Base-by-base conservation (phyloP, 805 yeast genomes). In the Jamesozyma rosinii region DNA sequence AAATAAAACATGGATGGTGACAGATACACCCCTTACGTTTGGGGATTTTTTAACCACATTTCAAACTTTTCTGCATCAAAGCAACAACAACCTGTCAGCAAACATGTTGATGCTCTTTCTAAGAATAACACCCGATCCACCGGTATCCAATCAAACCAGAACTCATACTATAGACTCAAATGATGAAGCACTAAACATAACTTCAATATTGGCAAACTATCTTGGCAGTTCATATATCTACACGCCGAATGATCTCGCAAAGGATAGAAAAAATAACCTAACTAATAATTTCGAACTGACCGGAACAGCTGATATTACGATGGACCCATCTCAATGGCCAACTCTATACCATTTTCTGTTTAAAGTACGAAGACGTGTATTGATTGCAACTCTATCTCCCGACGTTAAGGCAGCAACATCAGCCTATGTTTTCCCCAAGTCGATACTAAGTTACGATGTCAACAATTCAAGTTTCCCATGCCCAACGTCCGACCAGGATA, bases 41-140 rank as follows among this genome's bases (percentile, higher is more conserved):
- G n/a, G 49, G 0, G 45, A 54, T 2, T 45, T 74, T 0, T 41
- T 68, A 1, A 13, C 39, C 0, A 49, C 55, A 0, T 35, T 79
- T 1, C 43, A 61, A 26, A 38, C 38, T 0, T 77, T 67, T 50
- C 46, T 75, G 3, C 32, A 31, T 0, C 55, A 46, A 3, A 73
- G 79, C 1, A 70, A 76, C 44, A 71, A 73, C 14, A 67, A 68
- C 40, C 48, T 76, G 20, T 65, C 68, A 5, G 76, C 73, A 1
- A 68, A 74, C 50, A 40, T 71, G 20, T 17, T 79, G 13, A 58
- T 65, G 13, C 32, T 79, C 10, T 45, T 71, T 9, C 49, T 75
- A 41, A 67, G 68, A 59, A 43, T 59, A 58, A 5, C 33, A 24
- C 11, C 29, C 11, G 11, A 24, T 24, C 11, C 29, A 8, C 11